Evolutionary conservation across 345 rosid genomes (phyloP).

Genomic region (Clausena lansium): DNA sequence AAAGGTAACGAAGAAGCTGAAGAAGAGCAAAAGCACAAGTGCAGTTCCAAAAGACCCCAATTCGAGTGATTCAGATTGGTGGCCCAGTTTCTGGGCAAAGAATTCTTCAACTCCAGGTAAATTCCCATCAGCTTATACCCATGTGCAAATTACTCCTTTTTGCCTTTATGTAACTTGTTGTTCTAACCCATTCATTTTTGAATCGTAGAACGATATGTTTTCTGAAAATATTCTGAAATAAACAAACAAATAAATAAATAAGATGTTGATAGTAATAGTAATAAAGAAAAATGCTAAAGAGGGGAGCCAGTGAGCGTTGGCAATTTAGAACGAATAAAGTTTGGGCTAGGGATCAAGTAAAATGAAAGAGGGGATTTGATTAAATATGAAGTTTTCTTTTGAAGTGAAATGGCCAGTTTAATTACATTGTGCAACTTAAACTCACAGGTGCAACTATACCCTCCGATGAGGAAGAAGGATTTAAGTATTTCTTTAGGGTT

Average conservation of each 20-base stretch:
- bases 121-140: not conserved
- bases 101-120: conserved; percentile 66
- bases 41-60: conserved; percentile 61
- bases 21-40: conserved; percentile 44
- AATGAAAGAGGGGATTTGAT: not conserved
- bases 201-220: not conserved
- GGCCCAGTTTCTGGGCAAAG: conserved; percentile 78
- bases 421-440: conserved; percentile 16
- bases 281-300: not conserved
- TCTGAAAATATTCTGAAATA: not conserved
- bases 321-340: not conserved
- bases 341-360: not conserved
- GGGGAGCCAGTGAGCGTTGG: not conserved
- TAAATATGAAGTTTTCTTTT: not conserved
- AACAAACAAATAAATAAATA: not conserved
- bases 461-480: conserved; percentile 73
- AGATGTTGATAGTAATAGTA: not conserved
- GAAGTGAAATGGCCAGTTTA: conserved; percentile 6
- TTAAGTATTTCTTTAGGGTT: conserved; percentile 85
- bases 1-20: conserved; percentile 53
- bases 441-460: conserved; percentile 42
- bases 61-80: conserved; percentile 84
- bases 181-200: not conserved
- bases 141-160: not conserved
- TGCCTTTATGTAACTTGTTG: not conserved